A percentile compares a stretch with the other conserved stretches of the same genome.
These are phyloP conservation scores for Fusarium albidum DNA, from an alignment of 2,329 filamentous ascomycete genomes.

Conservation along the genomic window DNA sequence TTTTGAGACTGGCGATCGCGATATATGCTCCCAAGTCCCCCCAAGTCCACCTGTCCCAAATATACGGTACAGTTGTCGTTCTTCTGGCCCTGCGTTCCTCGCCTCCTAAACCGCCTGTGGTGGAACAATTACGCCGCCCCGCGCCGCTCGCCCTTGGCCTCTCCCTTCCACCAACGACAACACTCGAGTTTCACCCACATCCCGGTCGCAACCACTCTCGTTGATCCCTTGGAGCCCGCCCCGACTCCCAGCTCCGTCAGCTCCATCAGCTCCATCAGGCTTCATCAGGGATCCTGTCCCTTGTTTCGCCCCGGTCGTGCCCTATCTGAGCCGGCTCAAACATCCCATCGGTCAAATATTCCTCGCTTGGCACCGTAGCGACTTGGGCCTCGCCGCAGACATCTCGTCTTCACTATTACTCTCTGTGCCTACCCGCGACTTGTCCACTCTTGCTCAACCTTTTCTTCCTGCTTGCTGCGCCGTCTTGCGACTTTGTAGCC, in stretches of 20 bases:
- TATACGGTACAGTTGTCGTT: slow-evolving; percentile 20
- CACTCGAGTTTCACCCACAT: slow-evolving; percentile 17
- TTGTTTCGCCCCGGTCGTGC: slow-evolving; percentile 38
- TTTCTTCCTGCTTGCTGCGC: slow-evolving; percentile 13
- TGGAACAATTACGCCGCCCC: slow-evolving; percentile 41
- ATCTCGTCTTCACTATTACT: slow-evolving; percentile 20
- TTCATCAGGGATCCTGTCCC: slow-evolving; percentile 38
- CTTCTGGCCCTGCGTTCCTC: slow-evolving; percentile 23
- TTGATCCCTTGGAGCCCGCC: slow-evolving; percentile 28
- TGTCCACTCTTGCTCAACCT: slow-evolving; percentile 7
- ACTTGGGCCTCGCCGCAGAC: slow-evolving; percentile 29
- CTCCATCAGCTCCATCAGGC: slow-evolving; percentile 32
- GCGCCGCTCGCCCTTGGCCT: slow-evolving; percentile 26
- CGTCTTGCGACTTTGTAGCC: slow-evolving; percentile 13
- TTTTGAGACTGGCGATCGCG: neutral
- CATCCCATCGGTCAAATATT: slow-evolving; percentile 42
- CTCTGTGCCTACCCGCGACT: slow-evolving; percentile 5
- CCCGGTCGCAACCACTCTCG: slow-evolving; percentile 31
- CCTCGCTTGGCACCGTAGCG: slow-evolving; percentile 38
- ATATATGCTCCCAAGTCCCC: slow-evolving; percentile 5
- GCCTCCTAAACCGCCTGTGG: slow-evolving; percentile 34
- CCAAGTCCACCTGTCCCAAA: slow-evolving; percentile 16
- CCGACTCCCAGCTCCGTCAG: slow-evolving; percentile 26
- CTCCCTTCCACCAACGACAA: slow-evolving; percentile 42
- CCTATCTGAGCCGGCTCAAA: slow-evolving; percentile 38